phyloP scores from a whole-genome alignment of 148 eudicot genomes.

The Dysphania ambrosioides region DNA sequence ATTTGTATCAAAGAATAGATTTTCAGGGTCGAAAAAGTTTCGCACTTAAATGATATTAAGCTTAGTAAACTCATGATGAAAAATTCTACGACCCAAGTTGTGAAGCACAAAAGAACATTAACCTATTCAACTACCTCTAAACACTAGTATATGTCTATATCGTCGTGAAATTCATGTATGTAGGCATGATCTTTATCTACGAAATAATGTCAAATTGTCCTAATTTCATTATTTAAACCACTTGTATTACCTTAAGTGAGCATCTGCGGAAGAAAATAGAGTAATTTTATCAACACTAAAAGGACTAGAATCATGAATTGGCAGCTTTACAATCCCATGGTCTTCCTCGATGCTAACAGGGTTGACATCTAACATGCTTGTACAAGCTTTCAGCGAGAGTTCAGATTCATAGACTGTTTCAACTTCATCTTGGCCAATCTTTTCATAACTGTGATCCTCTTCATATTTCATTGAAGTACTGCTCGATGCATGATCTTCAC shows the following conservation, averaged over 20 bases:
- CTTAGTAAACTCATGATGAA: background rate
- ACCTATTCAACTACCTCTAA: background rate
- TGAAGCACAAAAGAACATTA: background rate
- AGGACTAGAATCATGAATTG: constrained; percentile 80
- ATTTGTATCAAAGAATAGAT: background rate
- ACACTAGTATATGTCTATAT: background rate
- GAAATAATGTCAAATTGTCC: background rate
- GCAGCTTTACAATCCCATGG: constrained; percentile 44
- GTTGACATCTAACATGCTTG: constrained; percentile 25
- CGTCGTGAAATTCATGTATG: background rate
- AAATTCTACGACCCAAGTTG: background rate
- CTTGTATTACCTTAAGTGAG: constrained; percentile 17
- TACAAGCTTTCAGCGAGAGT: constrained; percentile 29
- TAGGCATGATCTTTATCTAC: background rate
- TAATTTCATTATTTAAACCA: too few relatives aligned
- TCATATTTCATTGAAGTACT: constrained; percentile 21
- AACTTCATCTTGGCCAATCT: constrained; percentile 18
- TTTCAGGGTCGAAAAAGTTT: background rate
- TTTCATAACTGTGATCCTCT: constrained; percentile 31
- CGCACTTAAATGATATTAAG: background rate
- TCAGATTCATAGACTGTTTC: constrained; percentile 25
- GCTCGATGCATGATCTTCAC: constrained; percentile 25
- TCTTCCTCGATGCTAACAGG: constrained; percentile 26
- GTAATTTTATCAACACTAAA: constrained; percentile 30
- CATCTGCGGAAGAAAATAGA: constrained; percentile 27